Base-by-base conservation (phyloP, 495 filamentous ascomycete species). In the Achaetomiella virescens region DNA sequence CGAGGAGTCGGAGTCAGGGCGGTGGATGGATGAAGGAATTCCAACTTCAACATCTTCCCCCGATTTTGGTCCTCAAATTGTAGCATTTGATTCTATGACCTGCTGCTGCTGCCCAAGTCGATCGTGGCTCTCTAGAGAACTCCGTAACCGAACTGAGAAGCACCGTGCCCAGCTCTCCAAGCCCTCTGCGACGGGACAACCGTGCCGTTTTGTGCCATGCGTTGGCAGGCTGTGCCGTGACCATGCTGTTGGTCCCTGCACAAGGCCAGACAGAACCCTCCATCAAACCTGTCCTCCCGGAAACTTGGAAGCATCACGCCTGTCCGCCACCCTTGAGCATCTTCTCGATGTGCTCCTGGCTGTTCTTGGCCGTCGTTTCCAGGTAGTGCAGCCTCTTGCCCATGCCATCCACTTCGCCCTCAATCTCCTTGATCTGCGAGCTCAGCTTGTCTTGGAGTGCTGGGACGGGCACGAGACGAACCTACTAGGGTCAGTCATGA, bases 291-390 rank as follows among this genome's bases (percentile, higher is more conserved):
- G 42, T 8, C 6, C 42, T 20, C 18, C 36, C 14, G 17, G n/a
- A 14, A 36, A 7, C 29, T 11, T 17, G 10, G 40, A 37, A 43
- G 14, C 17, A 57, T 57, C 40, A 48, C 8, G 50, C 65, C 66
- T 59, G 64, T 35, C 58, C 71, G 46, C 48, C 57, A 53, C 65
- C 70, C 48, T 67, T 70, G 17, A 78, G 66, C 72, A 98, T 89
- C 70, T 87, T 86, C 70, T 97, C 88, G 58, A 97, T 81, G 65
- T 95, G 88, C 62, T 90, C 84, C 60, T 84, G 80, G 67, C 90
- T 93, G 63, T 97, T 98, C 78, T 95, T 89, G 66, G 89, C 83
- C 47, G 93, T 97, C 54, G 86, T 93, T 75, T 98, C 95, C 9
- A 96, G 81, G 68, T 96, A 97, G 54, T 92, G 83, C 55, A 96